phyloP scores from a whole-genome alignment of 345 rosid species.

The Rhodomyrtus tomentosa region DNA sequence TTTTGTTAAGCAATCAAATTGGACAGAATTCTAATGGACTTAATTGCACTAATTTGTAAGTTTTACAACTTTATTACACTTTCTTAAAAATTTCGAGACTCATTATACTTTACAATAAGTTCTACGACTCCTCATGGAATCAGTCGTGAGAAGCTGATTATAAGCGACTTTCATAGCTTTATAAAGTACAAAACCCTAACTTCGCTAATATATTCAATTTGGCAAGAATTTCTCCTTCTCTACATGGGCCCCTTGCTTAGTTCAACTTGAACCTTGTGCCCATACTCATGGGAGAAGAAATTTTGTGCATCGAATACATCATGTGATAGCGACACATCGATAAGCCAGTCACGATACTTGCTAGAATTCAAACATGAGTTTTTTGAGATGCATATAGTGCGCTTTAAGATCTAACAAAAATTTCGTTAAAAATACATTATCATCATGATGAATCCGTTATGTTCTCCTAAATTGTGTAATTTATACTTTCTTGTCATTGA shows the following conservation, averaged over 20 bases:
- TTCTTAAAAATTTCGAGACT: neutral
- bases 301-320: neutral
- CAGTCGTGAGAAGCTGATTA: neutral
- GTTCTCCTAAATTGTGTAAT: neutral
- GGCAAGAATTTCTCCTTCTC: neutral
- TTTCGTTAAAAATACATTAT: no score
- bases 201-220: neutral
- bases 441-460: no score
- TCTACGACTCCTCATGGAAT: neutral
- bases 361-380: neutral
- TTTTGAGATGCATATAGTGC: no score
- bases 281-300: neutral
- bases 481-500: neutral
- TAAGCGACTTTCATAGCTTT: neutral
- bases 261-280: neutral
- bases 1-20: neutral
- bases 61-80: accelerated
- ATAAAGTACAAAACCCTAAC: neutral
- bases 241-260: neutral
- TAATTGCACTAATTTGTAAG: neutral
- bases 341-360: neutral
- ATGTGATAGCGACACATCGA: neutral
- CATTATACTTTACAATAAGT: neutral
- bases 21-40: neutral
- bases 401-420: no score